Base-by-base conservation (phyloP, 495 filamentous ascomycete species). In the Penicillium robsamsonii region DNA sequence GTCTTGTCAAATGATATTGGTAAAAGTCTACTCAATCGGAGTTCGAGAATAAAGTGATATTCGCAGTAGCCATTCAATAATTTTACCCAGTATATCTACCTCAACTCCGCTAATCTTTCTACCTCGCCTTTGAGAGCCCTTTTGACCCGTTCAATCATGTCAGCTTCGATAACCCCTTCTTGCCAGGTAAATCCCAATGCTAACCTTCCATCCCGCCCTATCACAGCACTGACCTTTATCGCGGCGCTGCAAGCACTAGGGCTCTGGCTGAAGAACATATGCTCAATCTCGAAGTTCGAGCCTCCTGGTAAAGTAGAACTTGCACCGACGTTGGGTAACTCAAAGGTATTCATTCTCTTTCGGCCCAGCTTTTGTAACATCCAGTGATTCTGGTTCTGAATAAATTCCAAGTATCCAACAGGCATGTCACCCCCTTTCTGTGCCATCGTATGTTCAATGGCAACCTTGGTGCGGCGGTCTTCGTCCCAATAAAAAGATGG, bases 171-270 rank as follows among this genome's bases (percentile, higher is more conserved):
- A 15, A 24, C 43, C 20, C 49, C 43, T 41, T 59, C 56, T 24
- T 59, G 56, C 56, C 56, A 59, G 29, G 56, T 49, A 20, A 53
- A 59, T 3, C 44, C 56, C 37, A 59, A 29, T 4, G 18, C 56
- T 24, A 54, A 44, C 27, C 50, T 27, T 5, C 56, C 56, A 47
- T 59, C 56, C 6, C 42, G 50, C 4, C 50, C 48, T 33, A 50
- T 58, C 37, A 53, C 56, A 29, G 56, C 56, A 53, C 56, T 59
- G 44, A 54, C 20, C 44, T 59, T 59, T 44, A 59, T 53, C 6
- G 56, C 56, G 25, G 56, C 44, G 25, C 50, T 49, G 27, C 56
- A 59, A 5, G 56, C 56, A 48, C 50, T 53, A 20, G 56, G 30
- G 50, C 56, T 54, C 22, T 59, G 56, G 24, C 56, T 59, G 37